phyloP scores from a whole-genome alignment of 768 basidiomycete species.

The Holtermanniella nyarrowii region DNA sequence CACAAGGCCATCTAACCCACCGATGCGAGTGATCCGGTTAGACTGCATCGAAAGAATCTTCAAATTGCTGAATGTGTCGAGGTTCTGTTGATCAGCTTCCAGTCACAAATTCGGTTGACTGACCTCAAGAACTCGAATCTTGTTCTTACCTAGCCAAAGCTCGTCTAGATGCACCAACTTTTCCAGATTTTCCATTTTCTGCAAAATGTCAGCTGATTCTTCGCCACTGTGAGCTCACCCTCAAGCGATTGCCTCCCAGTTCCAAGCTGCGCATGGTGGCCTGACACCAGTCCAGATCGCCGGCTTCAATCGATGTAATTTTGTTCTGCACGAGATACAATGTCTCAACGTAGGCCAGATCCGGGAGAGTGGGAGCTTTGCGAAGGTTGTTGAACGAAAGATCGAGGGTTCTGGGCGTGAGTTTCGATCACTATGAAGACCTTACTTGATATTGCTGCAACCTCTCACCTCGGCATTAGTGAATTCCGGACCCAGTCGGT shows the following conservation, averaged over 20 bases:
- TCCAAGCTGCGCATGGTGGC: slow-evolving; percentile 70
- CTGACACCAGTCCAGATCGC: slow-evolving; percentile 50
- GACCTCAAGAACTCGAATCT: slow-evolving; percentile 79
- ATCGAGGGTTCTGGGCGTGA: slow-evolving; percentile 58
- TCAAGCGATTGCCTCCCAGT: slow-evolving; percentile 82
- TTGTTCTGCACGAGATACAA: slow-evolving; percentile 96
- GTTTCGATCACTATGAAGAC: slow-evolving; percentile 2
- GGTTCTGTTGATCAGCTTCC: slow-evolving; percentile 47
- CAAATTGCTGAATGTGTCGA: slow-evolving; percentile 59
- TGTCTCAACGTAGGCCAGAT: slow-evolving; percentile 50
- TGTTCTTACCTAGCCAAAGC: slow-evolving; percentile 97
- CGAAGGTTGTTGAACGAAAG: slow-evolving; percentile 88
- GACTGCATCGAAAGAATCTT: slow-evolving; percentile 76
- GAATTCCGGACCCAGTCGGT: slow-evolving; percentile 68
- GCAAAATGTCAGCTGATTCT: neutral
- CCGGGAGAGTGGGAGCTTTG: slow-evolving; percentile 46
- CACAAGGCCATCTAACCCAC: slow-evolving; percentile 62
- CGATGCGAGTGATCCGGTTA: slow-evolving; percentile 80
- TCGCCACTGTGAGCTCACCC: slow-evolving; percentile 48
- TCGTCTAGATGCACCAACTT: slow-evolving; percentile 73
- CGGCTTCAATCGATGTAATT: slow-evolving; percentile 59
- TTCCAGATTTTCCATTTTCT: slow-evolving; percentile 84
- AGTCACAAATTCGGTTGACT: slow-evolving; percentile 3
- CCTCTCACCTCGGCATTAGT: slow-evolving; percentile 52
- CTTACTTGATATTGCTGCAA: slow-evolving; percentile 40